A percentile compares a stretch with the other conserved stretches of the same genome.
Evolutionary conservation across 176 grass and related monocot genomes (phyloP).

Genomic region (Rhynchospora pubera): DNA sequence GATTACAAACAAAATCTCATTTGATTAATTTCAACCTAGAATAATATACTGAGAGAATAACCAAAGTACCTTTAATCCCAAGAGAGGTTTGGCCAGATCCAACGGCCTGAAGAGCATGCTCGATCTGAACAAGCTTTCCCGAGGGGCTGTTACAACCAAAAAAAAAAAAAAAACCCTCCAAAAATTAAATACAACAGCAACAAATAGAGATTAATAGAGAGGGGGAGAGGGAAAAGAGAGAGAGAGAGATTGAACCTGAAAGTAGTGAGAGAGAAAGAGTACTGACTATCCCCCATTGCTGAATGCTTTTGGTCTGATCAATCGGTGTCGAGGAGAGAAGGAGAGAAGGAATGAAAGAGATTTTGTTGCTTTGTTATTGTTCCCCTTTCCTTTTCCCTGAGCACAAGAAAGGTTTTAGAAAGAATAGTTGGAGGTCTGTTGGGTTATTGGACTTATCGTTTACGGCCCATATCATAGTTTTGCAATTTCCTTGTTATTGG

Average conservation of each 20-base stretch:
- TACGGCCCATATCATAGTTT: not conserved
- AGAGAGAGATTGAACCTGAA: constrained; percentile 48
- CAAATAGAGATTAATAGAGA: not conserved
- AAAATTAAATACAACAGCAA: no score
- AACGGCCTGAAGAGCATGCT: constrained; percentile 81
- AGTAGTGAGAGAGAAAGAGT: constrained; percentile 97
- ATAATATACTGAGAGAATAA: not conserved
- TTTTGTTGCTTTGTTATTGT: not conserved
- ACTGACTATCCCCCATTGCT: constrained; percentile 79
- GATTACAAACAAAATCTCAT: not conserved
- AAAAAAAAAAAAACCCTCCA: not conserved
- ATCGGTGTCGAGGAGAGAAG: not conserved
- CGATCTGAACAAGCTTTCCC: constrained; percentile 92
- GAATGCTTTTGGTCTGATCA: not conserved
- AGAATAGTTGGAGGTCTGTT: no score
- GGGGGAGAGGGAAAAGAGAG: not conserved
- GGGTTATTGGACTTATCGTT: no score
- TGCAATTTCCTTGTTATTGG: not conserved
- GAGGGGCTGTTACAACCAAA: constrained; percentile 50
- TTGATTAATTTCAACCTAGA: not conserved
- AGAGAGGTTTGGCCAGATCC: constrained; percentile 94
- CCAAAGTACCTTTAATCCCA: constrained; percentile 72
- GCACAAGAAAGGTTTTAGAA: constrained; percentile 17
- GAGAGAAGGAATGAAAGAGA: not conserved
- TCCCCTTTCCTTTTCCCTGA: not conserved